Base-by-base conservation (phyloP, 2,329 filamentous ascomycete species). In the Aspergillus udagawae region DNA sequence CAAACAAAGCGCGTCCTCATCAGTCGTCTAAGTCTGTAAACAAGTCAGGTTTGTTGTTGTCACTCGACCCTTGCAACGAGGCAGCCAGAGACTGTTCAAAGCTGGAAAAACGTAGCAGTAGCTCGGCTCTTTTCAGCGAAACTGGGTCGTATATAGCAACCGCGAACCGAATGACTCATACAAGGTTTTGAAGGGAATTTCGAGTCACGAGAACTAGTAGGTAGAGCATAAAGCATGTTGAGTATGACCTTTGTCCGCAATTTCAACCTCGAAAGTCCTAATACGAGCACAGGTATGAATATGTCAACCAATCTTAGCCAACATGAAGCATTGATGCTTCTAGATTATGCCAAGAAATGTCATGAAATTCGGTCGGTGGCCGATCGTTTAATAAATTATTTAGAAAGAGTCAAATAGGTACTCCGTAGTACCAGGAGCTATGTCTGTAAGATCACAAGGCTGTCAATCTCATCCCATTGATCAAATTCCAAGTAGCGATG, bases 1-100 rank as follows among this genome's bases (percentile, higher is more conserved):
- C 82, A 84, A 29, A 85, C 80, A 48, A 86, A 77, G 58, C 82
- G 79, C 49, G 81, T 80, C 59, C 72, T 71, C 44, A 47, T 47
- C 12, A 25, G 12, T 23, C 14, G 10, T 4, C 12, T 23, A 17
- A 47, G 23, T 12, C 44, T 47, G 44, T 45, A 12, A 3, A 17
- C 1, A 47, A 47, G 44, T 2, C 44, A 8, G n/a, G 14, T 14
- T 12, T 21, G 42, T 20, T 21, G 42, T 20, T 45, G 8, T 45
- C 4, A 23, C 14, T 25, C 9, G 21, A 23, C 23, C 5, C 12
- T n/a, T 23, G 23, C 14, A 14, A 23, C 44, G n/a, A 47, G 44
- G 21, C 20, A 17, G 21, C 10, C 29, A 14, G 29, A 25, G 42
- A 23, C 21, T 47, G 20, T 23, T 47, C 23, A 47, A 17, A 27